These are phyloP conservation scores for Mycena venus DNA, from an alignment of 768 basidiomycete genomes.

Conservation along the genomic window DNA sequence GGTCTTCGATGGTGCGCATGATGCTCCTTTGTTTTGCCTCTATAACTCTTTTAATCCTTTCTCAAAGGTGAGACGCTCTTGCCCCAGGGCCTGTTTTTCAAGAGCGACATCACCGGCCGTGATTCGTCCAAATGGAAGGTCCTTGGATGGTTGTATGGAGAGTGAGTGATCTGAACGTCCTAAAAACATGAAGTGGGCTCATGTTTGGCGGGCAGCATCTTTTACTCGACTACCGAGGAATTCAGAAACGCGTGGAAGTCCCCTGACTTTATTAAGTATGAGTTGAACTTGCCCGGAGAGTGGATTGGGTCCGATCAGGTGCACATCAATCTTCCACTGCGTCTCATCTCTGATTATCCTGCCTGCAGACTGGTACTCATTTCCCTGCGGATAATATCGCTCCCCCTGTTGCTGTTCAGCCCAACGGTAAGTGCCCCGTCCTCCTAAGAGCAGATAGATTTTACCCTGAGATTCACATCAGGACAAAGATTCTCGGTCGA, in stretches of 20 bases:
- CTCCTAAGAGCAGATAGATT: background rate
- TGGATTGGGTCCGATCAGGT: conserved; percentile 38
- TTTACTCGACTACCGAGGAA: conserved; percentile 35
- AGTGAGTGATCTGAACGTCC: conserved; percentile 13
- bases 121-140: conserved; percentile 36
- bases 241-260: conserved; percentile 37
- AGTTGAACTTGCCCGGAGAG: conserved; percentile 29
- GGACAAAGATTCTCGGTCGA: conserved; percentile 33
- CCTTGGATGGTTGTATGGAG: conserved; percentile 37
- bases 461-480: background rate
- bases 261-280: conserved; percentile 32
- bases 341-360: background rate
- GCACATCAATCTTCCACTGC: background rate
- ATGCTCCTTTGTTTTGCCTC: background rate
- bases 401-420: conserved; percentile 34
- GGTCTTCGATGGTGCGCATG: conserved; percentile 33
- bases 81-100: conserved; percentile 40
- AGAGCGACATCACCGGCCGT: conserved; percentile 38
- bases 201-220: conserved; percentile 19
- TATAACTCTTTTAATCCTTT: background rate
- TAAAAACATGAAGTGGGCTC: no score
- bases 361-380: background rate
- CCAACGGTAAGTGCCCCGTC: conserved; percentile 27
- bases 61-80: conserved; percentile 34
- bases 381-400: conserved; percentile 27